These are phyloP conservation scores for Ramularia collo-cygni DNA, from an alignment of 2,329 filamentous ascomycete genomes.

Conservation along the genomic window DNA sequence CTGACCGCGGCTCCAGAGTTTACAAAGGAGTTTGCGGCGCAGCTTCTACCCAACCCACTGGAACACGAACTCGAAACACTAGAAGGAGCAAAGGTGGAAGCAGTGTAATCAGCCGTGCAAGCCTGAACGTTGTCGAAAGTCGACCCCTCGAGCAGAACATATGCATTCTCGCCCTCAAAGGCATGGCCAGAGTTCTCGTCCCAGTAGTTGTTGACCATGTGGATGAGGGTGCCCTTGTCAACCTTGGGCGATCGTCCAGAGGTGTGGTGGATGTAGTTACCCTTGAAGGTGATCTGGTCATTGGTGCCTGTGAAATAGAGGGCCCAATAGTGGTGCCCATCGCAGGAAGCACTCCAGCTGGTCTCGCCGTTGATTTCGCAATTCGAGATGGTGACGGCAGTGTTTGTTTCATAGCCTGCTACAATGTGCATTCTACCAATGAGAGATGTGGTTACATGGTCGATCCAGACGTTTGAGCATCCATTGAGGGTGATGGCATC, in stretches of 20 bases:
- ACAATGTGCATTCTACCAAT: constrained; percentile 57
- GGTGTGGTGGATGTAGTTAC: constrained; percentile 54
- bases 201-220: constrained; percentile 58
- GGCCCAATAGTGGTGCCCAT: constrained; percentile 55
- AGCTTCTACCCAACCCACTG: constrained; percentile 9
- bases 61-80: constrained; percentile 3
- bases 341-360: constrained; percentile 51
- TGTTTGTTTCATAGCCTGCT: constrained; percentile 47
- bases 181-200: constrained; percentile 49
- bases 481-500: constrained; percentile 30
- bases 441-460: constrained; percentile 40
- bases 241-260: constrained; percentile 52
- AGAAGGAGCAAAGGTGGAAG: constrained; percentile 10
- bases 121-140: constrained; percentile 14
- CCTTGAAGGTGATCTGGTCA: constrained; percentile 52
- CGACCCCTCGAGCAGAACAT: constrained; percentile 21
- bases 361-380: constrained; percentile 51
- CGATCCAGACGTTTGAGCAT: constrained; percentile 31
- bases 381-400: constrained; percentile 56
- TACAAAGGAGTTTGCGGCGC: constrained; percentile 7
- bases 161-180: constrained; percentile 32
- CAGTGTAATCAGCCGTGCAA: constrained; percentile 5
- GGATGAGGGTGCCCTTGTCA: constrained; percentile 48
- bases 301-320: constrained; percentile 49
- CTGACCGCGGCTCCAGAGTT: constrained; percentile 7